A percentile compares a stretch with the other conserved stretches of the same genome.
Conservation (phyloP, 2,329 filamentous ascomycete genomes). For the Colletotrichum spinosum region DNA sequence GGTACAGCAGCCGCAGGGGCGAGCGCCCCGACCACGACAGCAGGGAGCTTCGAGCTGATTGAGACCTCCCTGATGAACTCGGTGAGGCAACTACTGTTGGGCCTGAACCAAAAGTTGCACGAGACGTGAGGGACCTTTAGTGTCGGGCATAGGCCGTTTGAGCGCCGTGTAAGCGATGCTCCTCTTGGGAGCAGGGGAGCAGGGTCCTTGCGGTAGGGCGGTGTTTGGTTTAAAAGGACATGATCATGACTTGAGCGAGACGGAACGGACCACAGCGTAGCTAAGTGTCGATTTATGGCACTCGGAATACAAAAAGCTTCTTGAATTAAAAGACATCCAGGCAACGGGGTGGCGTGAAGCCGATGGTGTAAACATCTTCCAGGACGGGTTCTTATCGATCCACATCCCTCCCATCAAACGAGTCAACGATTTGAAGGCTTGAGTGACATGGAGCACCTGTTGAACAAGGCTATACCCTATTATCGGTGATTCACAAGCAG, state of each 20-base stretch:
- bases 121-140: conserved; percentile 12
- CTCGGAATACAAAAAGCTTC: conserved; percentile 27
- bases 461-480: no score
- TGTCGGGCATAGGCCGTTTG: neutral
- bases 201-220: neutral
- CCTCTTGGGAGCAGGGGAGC: neutral
- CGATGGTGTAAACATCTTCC: no score
- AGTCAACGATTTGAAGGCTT: no score
- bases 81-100: conserved; percentile 51
- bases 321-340: conserved; percentile 11
- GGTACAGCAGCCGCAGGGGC: conserved; percentile 30
- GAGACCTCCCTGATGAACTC: conserved; percentile 56
- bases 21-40: conserved; percentile 20
- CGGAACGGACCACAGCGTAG: conserved; percentile 17
- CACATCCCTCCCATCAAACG: no score
- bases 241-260: conserved; percentile 36
- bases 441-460: no score
- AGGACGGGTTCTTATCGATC: no score
- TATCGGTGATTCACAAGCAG: no score
- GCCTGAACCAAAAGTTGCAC: conserved; percentile 53
- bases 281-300: conserved; percentile 24
- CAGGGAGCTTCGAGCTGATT: conserved; percentile 50
- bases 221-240: conserved; percentile 20
- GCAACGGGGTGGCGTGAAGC: no score
- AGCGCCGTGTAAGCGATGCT: conserved; percentile 9